Evolutionary conservation across 2,329 filamentous ascomycete species (phyloP), one percentile per base, ranked within the genome.

Genomic region (Teratosphaeriaceae sp.): DNA sequence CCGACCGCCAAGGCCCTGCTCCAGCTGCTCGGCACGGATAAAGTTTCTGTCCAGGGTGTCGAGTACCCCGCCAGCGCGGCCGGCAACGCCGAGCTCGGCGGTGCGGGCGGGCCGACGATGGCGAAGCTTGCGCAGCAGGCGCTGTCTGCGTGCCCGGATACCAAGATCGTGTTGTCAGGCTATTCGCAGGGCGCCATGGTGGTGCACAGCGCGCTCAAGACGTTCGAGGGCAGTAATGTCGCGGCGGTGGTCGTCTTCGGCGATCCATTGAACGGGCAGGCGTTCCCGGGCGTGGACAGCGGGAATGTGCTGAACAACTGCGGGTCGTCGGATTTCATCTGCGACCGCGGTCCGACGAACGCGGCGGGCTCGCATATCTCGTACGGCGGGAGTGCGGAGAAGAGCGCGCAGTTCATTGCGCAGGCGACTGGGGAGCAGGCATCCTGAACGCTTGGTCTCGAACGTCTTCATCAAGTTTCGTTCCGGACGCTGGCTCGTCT

Each of bases 1-100:
- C 67, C 70, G 1, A 71, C 76, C 50, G 71, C 73, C 46, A 23
- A 39, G 4, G 19, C 38, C 9, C 41, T 43, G 23, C 13, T 38
- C 24, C 21, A 15, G 7, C n/a, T 13, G 15, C 29, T 35, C 15
- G 41, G 41, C 21, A n/a, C 7, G 20, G 26, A 29, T 18, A 31
- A 35, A n/a, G n/a, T n/a, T n/a, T n/a, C n/a, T n/a, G n/a, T n/a
- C n/a, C n/a, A n/a, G n/a, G n/a, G n/a, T n/a, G n/a, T n/a, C n/a
- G n/a, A n/a, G n/a, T n/a, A n/a, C n/a, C n/a, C n/a, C n/a, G n/a
- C n/a, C n/a, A n/a, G n/a, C n/a, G n/a, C n/a, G n/a, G n/a, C n/a
- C n/a, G n/a, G n/a, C n/a, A n/a, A n/a, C n/a, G n/a, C n/a, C n/a
- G n/a, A n/a, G n/a, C n/a, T n/a, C n/a, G n/a, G n/a, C n/a, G n/a